A percentile compares a stretch with the other conserved stretches of the same genome.
These are phyloP conservation scores for Kockiozyma suomiensis DNA, from an alignment of 805 yeast genomes.

Conservation along the genomic window DNA sequence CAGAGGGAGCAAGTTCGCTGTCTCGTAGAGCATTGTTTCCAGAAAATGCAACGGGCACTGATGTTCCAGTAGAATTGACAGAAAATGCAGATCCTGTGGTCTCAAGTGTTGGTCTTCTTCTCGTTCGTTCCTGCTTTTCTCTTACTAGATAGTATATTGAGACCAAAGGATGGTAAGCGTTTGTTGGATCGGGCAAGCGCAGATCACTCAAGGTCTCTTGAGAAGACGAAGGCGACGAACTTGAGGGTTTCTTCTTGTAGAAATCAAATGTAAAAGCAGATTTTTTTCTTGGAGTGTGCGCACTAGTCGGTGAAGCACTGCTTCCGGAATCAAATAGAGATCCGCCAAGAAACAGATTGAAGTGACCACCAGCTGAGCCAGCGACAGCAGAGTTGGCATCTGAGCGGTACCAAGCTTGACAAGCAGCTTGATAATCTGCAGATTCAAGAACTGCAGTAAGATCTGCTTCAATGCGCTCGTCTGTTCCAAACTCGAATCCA, in stretches of 20 bases:
- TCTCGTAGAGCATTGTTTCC: not conserved
- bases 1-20: conserved; percentile 3
- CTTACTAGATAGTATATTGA: conserved; percentile 84
- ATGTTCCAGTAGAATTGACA: not conserved
- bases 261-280: conserved; percentile 34
- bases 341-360: not conserved
- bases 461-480: conserved; percentile 57
- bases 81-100: conserved; percentile 10
- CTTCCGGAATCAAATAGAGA: conserved; percentile 7
- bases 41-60: not conserved
- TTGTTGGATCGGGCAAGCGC: conserved; percentile 70
- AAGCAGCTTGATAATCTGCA: conserved; percentile 64
- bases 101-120: conserved; percentile 29
- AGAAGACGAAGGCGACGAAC: conserved; percentile 22
- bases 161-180: conserved; percentile 83
- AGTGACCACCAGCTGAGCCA: not conserved
- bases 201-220: conserved; percentile 30
- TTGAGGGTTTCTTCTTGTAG: conserved; percentile 33
- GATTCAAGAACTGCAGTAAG: conserved; percentile 62
- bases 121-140: conserved; percentile 48
- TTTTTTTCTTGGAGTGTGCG: conserved; percentile 14
- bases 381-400: conserved; percentile 1
- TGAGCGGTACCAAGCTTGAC: conserved; percentile 62
- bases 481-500: conserved; percentile 75
- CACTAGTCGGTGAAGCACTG: not conserved